phyloP scores from a whole-genome alignment of 108 stramenopile species.

The Cyclotella atomus region DNA sequence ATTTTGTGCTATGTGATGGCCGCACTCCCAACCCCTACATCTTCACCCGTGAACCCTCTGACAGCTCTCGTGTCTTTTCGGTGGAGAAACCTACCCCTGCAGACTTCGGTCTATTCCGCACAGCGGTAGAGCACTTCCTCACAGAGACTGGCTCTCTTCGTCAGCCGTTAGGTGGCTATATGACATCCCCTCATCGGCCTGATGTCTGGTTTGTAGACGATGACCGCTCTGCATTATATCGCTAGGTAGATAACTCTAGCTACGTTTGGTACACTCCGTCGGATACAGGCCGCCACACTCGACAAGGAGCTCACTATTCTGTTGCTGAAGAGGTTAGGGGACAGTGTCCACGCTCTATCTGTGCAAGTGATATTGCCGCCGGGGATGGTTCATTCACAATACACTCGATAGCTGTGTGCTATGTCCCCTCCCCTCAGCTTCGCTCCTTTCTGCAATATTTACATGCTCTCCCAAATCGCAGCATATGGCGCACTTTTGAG shows the following conservation, averaged over 20 bases:
- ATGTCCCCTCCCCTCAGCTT: background rate
- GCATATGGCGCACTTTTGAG: background rate
- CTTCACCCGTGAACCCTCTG: background rate
- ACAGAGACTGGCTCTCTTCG: background rate
- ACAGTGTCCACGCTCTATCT: background rate
- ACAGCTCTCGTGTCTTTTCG: background rate
- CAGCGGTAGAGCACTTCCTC: background rate
- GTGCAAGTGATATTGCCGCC: background rate
- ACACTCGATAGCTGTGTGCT: background rate
- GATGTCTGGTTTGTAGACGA: background rate
- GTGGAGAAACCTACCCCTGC: constrained; percentile 1
- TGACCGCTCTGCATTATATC: background rate
- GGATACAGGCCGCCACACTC: background rate
- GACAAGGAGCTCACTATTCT: background rate
- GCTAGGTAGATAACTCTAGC: background rate
- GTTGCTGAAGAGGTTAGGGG: too few species aligned
- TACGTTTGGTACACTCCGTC: background rate
- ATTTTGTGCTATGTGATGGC: background rate
- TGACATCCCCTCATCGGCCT: background rate
- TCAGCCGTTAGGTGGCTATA: background rate
- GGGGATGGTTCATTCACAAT: background rate
- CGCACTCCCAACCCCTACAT: background rate
- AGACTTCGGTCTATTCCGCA: background rate
- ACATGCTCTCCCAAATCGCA: background rate
- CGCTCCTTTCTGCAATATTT: background rate